Conservation (phyloP, 768 basidiomycete species). For the Tylopilus vinaceipallidus region DNA sequence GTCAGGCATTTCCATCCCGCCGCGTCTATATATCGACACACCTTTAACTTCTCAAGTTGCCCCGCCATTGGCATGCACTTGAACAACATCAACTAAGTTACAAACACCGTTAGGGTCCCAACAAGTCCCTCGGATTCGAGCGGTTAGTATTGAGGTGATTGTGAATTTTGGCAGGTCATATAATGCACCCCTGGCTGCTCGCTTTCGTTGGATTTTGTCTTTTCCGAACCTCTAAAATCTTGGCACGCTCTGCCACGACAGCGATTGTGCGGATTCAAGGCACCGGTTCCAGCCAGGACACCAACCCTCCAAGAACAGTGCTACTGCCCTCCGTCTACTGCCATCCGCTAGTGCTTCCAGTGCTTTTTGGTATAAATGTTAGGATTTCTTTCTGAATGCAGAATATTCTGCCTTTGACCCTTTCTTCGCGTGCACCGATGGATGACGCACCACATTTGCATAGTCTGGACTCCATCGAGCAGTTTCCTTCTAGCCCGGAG, state of each 20-base stretch:
- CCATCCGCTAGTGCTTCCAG: not conserved
- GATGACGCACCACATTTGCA: not conserved
- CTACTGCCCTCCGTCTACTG: no score
- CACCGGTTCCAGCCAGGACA: not conserved
- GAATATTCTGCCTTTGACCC: not conserved
- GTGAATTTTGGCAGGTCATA: not conserved
- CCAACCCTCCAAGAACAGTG: not conserved
- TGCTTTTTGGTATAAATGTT: not conserved
- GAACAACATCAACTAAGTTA: no score
- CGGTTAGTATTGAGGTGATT: not conserved
- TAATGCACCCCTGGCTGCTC: no score
- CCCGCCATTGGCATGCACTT: no score
- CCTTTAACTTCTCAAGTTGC: no score
- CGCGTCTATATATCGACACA: no score
- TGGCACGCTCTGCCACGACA: not conserved
- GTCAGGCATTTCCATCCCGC: no score
- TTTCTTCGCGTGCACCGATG: not conserved
- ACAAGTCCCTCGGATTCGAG: no score
- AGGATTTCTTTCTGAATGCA: not conserved
- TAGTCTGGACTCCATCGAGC: not conserved
- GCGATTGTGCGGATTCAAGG: not conserved
- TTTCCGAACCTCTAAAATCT: not conserved
- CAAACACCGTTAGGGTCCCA: no score
- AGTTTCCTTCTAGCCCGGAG: not conserved
- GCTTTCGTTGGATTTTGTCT: no score